Evolutionary conservation across 371 early-diverging fungal genomes (phyloP).

Genomic region (Parasitella parasitica): DNA sequence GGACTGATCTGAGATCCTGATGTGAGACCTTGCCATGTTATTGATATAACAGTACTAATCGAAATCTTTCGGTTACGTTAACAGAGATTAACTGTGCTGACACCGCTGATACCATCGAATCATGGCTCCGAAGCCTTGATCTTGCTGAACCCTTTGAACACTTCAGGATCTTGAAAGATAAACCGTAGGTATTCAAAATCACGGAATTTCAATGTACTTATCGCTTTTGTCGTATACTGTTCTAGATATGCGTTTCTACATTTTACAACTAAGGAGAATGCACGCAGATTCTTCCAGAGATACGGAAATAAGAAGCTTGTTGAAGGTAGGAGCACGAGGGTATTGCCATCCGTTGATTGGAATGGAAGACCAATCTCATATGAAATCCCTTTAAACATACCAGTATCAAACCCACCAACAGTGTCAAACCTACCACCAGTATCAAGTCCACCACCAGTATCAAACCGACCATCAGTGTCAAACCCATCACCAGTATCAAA

Average conservation of each 20-base stretch:
- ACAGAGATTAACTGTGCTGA: not conserved
- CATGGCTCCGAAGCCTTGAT: not conserved
- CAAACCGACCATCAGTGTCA: too few species aligned
- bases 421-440: too few species aligned
- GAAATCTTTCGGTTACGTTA: not conserved
- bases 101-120: not conserved
- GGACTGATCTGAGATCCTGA: too few species aligned
- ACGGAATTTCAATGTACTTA: not conserved
- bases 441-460: too few species aligned
- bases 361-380: not conserved
- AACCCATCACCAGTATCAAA: too few species aligned
- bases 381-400: not conserved
- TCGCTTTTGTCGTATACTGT: slow-evolving; percentile 3
- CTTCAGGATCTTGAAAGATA: not conserved
- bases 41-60: too few species aligned
- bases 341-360: slow-evolving; percentile 6
- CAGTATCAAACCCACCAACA: not conserved
- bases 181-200: not conserved
- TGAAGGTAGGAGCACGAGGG: not conserved
- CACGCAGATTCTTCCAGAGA: not conserved
- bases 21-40: too few species aligned
- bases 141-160: not conserved
- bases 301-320: slow-evolving; percentile 5
- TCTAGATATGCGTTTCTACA: slow-evolving; percentile 9
- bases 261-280: not conserved